Conservation (phyloP, 164 flowering plant genomes). For the Dillenia turbinata region DNA sequence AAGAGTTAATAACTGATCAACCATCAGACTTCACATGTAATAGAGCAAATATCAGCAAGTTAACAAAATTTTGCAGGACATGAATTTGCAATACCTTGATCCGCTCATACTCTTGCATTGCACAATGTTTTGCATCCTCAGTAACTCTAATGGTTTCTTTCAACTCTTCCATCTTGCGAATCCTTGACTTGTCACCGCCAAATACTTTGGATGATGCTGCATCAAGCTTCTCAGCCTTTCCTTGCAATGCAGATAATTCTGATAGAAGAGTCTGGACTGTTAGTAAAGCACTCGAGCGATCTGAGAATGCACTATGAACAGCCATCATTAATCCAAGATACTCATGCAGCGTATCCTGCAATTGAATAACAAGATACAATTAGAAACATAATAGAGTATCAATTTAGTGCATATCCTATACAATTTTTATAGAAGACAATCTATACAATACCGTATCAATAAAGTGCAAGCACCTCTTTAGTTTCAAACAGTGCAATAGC, state of each 20-base stretch:
- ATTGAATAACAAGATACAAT: neutral
- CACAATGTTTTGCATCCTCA: slow-evolving; percentile 80
- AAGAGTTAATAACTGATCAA: too few species aligned
- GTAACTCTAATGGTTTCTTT: slow-evolving; percentile 70
- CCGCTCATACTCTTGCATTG: slow-evolving; percentile 74
- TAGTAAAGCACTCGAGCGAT: slow-evolving; percentile 82
- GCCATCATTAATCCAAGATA: slow-evolving; percentile 87
- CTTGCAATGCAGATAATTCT: slow-evolving; percentile 67
- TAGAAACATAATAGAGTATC: too few species aligned
- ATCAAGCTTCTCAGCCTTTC: slow-evolving; percentile 75
- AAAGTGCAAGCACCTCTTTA: too few species aligned
- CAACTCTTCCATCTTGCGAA: slow-evolving; percentile 69
- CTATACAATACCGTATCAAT: too few species aligned
- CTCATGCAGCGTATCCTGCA: slow-evolving; percentile 86
- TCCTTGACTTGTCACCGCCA: slow-evolving; percentile 86
- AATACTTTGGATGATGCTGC: slow-evolving; percentile 82
- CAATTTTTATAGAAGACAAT: too few species aligned
- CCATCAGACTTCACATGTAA: too few species aligned
- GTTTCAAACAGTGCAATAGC: too few species aligned
- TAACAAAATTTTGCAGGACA: too few species aligned
- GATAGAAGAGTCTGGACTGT: slow-evolving; percentile 87
- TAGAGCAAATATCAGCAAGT: neutral
- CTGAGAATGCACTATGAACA: slow-evolving; percentile 78
- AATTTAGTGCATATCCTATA: too few species aligned
- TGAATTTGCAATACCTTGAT: slow-evolving; percentile 62